Base-by-base conservation (phyloP, 2,329 filamentous ascomycete species). In the Graphilbum fragrans region DNA sequence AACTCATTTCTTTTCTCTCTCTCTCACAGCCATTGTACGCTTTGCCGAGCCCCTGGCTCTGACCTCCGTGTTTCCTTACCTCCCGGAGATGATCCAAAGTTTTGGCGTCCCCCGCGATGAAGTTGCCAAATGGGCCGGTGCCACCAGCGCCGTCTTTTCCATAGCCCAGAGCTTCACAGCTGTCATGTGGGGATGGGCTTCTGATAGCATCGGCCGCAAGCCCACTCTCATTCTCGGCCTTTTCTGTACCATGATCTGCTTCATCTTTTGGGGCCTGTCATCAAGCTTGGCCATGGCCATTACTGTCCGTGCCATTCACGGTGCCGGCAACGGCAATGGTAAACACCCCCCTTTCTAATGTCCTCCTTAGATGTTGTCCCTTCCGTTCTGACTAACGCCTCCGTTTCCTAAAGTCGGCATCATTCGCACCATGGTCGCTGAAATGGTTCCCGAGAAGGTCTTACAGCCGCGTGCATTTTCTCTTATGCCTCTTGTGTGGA, bases 401-500 rank as follows among this genome's bases (percentile, higher is more conserved):
- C 3, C 12, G 17, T 7, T n/a, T n/a, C n/a, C 27, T 37, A 25
- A 27, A 79, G 81, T 90, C n/a, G 84, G 92, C 2, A 95, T 95
- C 47, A 81, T 95, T 48, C 68, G 88, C 49, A 94, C 86, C 16
- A 86, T 92, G 65, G 87, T 95, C 2, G 90, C 90, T 0, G 90
- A 95, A 59, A 79, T 95, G 71, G 87, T 94, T 2, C 84, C 86
- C 0, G 79, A 92, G 58, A 86, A 74, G 57, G 82, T 87, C 54
- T 67, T 94, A 7, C 90, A 95, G 55, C 88, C 90, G 0, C 70
- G 78, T 40, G 92, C 92, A 0, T 96, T 96, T 59, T 87, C 82
- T 48, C 69, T 96, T 36, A 95, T 96, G 88, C 90, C 90, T 4
- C 63, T 96, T 16, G 84, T 76, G 25, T 96, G 86, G 82, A 87